A percentile compares a stretch with the other conserved stretches of the same genome.
phyloP scores from a whole-genome alignment of 2,329 filamentous ascomycete species.

The Colletotrichum shisoi region DNA sequence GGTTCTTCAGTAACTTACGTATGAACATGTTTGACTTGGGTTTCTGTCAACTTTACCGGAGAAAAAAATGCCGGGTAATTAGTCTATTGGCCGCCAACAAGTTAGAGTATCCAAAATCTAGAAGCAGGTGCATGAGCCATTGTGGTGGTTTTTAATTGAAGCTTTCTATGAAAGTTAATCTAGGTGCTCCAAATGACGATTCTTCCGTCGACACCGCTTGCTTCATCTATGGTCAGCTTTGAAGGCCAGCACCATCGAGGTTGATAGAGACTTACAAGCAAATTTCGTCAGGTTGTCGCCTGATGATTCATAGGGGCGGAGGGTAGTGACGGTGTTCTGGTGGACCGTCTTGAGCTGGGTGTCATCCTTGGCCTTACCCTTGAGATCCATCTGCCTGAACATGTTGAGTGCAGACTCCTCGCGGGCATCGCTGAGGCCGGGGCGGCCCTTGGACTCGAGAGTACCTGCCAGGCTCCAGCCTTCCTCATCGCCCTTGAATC shows the following conservation, averaged over 20 bases:
- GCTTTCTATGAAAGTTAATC: constrained; percentile 41
- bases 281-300: constrained; percentile 76
- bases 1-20: not conserved
- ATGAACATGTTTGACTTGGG: not conserved
- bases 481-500: constrained; percentile 77
- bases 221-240: constrained; percentile 55
- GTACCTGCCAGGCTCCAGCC: constrained; percentile 88
- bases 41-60: not conserved
- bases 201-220: constrained; percentile 83
- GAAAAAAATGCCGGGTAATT: not conserved
- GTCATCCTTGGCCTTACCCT: constrained; percentile 89
- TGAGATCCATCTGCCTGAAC: constrained; percentile 98
- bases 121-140: constrained; percentile 12
- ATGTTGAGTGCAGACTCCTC: constrained; percentile 97
- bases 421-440: constrained; percentile 67
- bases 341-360: constrained; percentile 94
- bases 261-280: constrained; percentile 72
- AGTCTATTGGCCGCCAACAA: not conserved
- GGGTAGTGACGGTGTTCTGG: constrained; percentile 91
- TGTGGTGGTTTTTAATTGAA: constrained; percentile 29
- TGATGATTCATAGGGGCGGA: constrained; percentile 76
- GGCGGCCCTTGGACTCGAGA: constrained; percentile 75
- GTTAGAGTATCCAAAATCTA: not conserved
- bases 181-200: constrained; percentile 80
- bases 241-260: not conserved